Base-by-base conservation (phyloP, 164 flowering plant species). In the Dillenia suffruticosa region DNA sequence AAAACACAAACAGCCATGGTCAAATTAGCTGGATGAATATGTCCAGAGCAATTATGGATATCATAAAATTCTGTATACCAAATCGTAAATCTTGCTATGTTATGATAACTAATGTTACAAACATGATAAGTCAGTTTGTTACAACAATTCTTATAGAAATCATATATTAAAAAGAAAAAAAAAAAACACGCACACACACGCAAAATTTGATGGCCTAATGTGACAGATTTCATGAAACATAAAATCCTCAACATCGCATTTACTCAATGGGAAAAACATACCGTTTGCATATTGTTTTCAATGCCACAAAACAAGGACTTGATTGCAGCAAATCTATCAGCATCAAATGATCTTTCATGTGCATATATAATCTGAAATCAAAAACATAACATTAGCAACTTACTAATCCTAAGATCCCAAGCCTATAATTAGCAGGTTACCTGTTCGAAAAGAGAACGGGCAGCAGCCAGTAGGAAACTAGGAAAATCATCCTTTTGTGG, bases 351-450 rank as follows among this genome's bases (percentile, higher is more conserved):
- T 65, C 82, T 89, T 58, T 68, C 57, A 64, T 91, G 94, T 1
- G 96, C 84, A 78, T 57, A 70, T 63, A 95, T 76, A 40, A 95
- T 82, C 96, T 91, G 85, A 48, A 73, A 63, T 24, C 2, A 61
- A 51, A 54, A 47, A 74, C 58, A 68, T 48, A 24, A 51, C 8
- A 49, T 8, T 49, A 46, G n/a, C 11, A 22, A 62, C 10, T 12
- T 44, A 56, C 12, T 32, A 22, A 13, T 40, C 12, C 17, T 10
- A 46, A 19, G 12, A 67, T 49, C 10, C 43, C 14, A 4, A 44
- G 50, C 44, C 46, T 12, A 10, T 9, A 7, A 60, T 50, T 45
- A 8, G 48, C 57, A 8, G 51, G 44, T 43, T 72, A 89, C 98
- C 95, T 86, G 88, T 46, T 76, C 76, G 61, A 91, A 85, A 50